Evolutionary conservation across 257 asterid species (phyloP), one percentile per base, ranked within the genome.

Genomic region (Paulownia fortunei): DNA sequence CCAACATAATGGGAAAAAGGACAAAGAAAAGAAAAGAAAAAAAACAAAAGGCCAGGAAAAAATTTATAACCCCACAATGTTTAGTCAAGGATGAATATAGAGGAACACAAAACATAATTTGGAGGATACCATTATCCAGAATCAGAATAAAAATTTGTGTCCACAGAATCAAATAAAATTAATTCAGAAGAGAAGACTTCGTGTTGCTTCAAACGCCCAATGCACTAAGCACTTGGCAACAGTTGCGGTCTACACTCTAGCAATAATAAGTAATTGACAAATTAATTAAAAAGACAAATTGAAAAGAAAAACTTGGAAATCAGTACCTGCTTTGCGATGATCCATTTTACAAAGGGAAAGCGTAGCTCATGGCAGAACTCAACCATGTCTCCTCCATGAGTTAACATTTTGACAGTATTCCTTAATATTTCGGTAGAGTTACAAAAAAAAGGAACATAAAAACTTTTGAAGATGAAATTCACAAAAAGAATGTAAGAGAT

Each of bases 281-380:
- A 52, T 44, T 58, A 19, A 39, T 36, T 1, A 23, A 49, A 68
- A 63, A n/a, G 24, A 66, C 3, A 41, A 37, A 41, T n/a, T 37
- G 0, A 7, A 39, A 69, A 15, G 61, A 27, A 24, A 19, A 47
- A 42, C 76, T 52, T 61, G 54, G 63, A 55, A 75, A 54, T 5
- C 51, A 44, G 4, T 63, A 92, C 99, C 98, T 93, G 99, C 79
- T 87, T 89, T 66, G 87, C 82, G 62, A 84, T 51, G 51, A 92
- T 87, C 98, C 99, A 95, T 78, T 89, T 87, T 46, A 74, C 94
- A 82, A 95, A 93, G 47, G 97, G 97, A 68, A 86, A 65, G 60
- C 99, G 98, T 67, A 95, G 90, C 88, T 95, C 99, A 66, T 91
- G 87, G 84, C 97, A 91, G 86, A 93, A 92, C 89, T 93, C 97